A percentile compares a stretch with the other conserved stretches of the same genome.
These are phyloP conservation scores for Xenoacremonium recifei DNA, from an alignment of 2,329 filamentous ascomycete genomes.

Conservation along the genomic window DNA sequence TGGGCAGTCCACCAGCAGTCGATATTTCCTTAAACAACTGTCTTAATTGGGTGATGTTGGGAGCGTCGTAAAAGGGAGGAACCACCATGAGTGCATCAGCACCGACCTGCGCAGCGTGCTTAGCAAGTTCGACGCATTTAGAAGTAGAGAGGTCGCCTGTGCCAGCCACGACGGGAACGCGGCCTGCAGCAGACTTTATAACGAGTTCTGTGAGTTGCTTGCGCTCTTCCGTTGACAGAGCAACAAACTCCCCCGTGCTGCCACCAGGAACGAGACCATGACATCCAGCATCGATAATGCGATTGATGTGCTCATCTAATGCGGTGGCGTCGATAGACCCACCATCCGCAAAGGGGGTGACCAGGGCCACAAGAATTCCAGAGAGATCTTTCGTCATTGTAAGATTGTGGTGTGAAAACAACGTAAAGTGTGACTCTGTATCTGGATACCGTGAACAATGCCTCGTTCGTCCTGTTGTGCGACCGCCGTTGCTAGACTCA, in stretches of 20 bases:
- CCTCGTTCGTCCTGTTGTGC: too few relatives aligned
- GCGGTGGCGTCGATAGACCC: conserved; percentile 35
- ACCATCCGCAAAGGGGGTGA: conserved; percentile 46
- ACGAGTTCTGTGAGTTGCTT: conserved; percentile 40
- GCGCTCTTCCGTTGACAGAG: conserved; percentile 41
- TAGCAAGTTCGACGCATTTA: conserved; percentile 22
- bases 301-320: conserved; percentile 40
- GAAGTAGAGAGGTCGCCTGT: conserved; percentile 43
- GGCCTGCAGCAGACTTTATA: conserved; percentile 34
- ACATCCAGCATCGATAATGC: conserved; percentile 41
- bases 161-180: conserved; percentile 41
- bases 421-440: too few relatives aligned
- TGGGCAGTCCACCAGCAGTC: conserved; percentile 37
- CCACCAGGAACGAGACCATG: conserved; percentile 51
- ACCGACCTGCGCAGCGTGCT: conserved; percentile 28
- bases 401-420: too few relatives aligned
- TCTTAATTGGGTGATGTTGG: conserved; percentile 30
- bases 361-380: conserved; percentile 48
- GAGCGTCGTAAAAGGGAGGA: conserved; percentile 48
- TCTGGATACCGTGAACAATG: too few relatives aligned
- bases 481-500: too few relatives aligned
- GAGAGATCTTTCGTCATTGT: conserved; percentile 23
- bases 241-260: conserved; percentile 48
- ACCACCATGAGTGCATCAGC: conserved; percentile 47
- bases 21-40: conserved; percentile 43